phyloP scores from a whole-genome alignment of 352 stramenopile genomes.

The Thraustotheca clavata region DNA sequence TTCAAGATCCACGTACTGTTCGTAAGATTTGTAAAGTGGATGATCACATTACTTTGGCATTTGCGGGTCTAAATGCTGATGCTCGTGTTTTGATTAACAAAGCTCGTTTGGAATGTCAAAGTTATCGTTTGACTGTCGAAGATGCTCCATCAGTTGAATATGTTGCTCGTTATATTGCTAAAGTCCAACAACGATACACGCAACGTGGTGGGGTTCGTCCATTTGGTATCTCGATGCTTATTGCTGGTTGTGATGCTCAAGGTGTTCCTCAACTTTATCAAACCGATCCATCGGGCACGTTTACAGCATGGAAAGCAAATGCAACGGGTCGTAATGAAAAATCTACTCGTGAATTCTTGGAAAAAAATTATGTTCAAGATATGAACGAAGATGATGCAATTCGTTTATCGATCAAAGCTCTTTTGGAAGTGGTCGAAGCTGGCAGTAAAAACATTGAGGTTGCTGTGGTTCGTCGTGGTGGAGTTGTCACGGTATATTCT shows the following conservation, averaged over 20 bases:
- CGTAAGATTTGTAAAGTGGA: conserved; percentile 99
- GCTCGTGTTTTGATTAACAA: conserved; percentile 97
- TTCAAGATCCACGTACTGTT: conserved; percentile 97
- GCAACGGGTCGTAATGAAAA: conserved; percentile 96
- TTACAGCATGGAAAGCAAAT: conserved; percentile 97
- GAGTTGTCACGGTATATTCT: conserved; percentile 53
- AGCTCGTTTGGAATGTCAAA: conserved; percentile 95
- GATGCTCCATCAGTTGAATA: conserved; percentile 95
- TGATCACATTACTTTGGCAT: conserved; percentile 96
- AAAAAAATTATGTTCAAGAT: conserved; percentile 95
- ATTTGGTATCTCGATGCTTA: conserved; percentile 97
- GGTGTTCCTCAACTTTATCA: conserved; percentile 95
- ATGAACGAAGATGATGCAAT: conserved; percentile 89
- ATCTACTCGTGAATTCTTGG: conserved; percentile 97
- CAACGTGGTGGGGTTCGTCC: conserved; percentile 96
- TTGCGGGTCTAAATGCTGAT: conserved; percentile 97
- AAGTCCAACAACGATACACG: conserved; percentile 97
- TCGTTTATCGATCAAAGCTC: conserved; percentile 90
- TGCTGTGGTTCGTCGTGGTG: conserved; percentile 81
- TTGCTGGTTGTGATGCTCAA: conserved; percentile 91
- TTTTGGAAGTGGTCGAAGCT: conserved; percentile 98
- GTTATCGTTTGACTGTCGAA: conserved; percentile 95
- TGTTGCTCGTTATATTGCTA: conserved; percentile 94
- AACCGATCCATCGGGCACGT: conserved; percentile 97
- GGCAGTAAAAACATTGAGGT: conserved; percentile 99